Evolutionary conservation across 2,329 filamentous ascomycete genomes (phyloP).

Genomic region (Ophiostoma sp.): DNA sequence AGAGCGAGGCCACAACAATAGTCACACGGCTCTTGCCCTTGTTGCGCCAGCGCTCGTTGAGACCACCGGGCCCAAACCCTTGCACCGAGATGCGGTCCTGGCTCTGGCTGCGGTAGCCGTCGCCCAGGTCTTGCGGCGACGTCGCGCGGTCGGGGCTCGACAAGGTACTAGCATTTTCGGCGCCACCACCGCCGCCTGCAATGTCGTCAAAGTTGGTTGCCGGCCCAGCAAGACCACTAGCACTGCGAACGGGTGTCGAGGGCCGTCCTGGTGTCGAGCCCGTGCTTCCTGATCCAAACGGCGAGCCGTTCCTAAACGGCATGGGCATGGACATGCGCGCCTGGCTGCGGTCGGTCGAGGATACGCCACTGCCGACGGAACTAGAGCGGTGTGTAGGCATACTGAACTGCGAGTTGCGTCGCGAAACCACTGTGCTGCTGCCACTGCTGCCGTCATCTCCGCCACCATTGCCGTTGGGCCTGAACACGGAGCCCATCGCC

Average conservation of each 20-base stretch:
- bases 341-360: constrained; percentile 57
- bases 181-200: constrained; percentile 40
- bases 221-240: constrained; percentile 46
- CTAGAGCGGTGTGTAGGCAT: constrained; percentile 51
- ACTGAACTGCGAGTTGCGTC: constrained; percentile 59
- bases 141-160: constrained; percentile 46
- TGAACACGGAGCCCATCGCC: constrained; percentile 39
- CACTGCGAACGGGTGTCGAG: constrained; percentile 52
- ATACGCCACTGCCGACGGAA: constrained; percentile 48
- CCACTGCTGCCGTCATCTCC: constrained; percentile 6
- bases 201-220: constrained; percentile 52
- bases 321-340: constrained; percentile 81
- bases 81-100: constrained; percentile 63
- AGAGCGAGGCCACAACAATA: constrained; percentile 80
- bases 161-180: constrained; percentile 37
- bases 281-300: constrained; percentile 46
- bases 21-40: constrained; percentile 78
- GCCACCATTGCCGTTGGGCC: constrained; percentile 42
- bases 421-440: constrained; percentile 30
- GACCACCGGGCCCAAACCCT: constrained; percentile 70
- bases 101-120: constrained; percentile 51
- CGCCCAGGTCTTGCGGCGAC: constrained; percentile 42
- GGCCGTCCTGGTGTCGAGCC: constrained; percentile 51
- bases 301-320: constrained; percentile 47
- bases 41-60: constrained; percentile 74